Evolutionary conservation across 2,329 filamentous ascomycete genomes (phyloP).

Genomic region (Pseudonectria foliicola): DNA sequence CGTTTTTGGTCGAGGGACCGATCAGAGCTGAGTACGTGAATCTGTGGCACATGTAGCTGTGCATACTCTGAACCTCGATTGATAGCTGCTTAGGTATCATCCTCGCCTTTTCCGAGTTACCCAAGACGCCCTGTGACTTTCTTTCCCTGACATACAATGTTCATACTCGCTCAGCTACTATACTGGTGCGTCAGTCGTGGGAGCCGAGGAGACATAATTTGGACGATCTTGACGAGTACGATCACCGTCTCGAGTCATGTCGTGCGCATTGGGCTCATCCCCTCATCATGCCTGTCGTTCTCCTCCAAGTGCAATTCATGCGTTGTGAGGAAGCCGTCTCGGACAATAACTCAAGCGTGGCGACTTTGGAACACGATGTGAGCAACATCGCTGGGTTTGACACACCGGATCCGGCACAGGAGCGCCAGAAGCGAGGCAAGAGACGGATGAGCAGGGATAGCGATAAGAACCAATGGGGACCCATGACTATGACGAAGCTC

Average conservation of each 20-base stretch:
- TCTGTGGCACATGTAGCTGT: not conserved
- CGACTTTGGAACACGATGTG: constrained; percentile 34
- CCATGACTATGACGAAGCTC: constrained; percentile 38
- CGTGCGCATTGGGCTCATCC: constrained; percentile 39
- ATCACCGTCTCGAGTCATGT: constrained; percentile 37
- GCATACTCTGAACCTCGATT: not conserved
- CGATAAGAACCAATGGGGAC: constrained; percentile 24
- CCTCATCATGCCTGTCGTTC: constrained; percentile 36
- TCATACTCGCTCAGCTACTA: constrained; percentile 30
- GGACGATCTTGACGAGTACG: constrained; percentile 39
- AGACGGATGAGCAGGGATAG: constrained; percentile 17
- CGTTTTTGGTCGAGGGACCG: constrained; percentile 33
- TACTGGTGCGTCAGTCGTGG: constrained; percentile 37
- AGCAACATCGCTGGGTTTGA: constrained; percentile 36
- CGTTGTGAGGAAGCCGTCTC: constrained; percentile 37
- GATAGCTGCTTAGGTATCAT: constrained; percentile 28
- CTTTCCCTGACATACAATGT: constrained; percentile 39
- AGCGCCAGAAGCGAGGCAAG: constrained; percentile 16
- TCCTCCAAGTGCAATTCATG: constrained; percentile 40
- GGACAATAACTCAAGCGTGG: constrained; percentile 36
- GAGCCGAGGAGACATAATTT: constrained; percentile 33
- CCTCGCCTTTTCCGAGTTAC: constrained; percentile 37
- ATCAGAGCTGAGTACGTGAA: constrained; percentile 25
- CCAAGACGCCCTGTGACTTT: constrained; percentile 39
- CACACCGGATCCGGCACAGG: constrained; percentile 19